Percentiles rank a stretch among this genome's conserved stretches.
These are phyloP conservation scores for Plasmodium gaboni DNA, from an alignment of 169 alveolate species.

Conservation along the genomic window DNA sequence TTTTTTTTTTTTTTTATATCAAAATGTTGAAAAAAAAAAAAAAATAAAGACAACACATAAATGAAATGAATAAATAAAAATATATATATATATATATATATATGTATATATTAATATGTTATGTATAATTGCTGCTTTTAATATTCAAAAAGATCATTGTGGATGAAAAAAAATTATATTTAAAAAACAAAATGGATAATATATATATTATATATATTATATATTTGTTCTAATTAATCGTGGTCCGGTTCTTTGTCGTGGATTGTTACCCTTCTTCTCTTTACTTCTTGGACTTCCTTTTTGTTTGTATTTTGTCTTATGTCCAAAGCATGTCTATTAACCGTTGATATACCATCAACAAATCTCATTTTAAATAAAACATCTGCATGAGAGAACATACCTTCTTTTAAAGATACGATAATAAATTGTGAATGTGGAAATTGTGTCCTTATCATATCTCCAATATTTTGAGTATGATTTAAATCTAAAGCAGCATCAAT, in stretches of 20 bases:
- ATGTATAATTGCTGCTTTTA: too few species aligned
- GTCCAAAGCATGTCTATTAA: conserved; percentile 81
- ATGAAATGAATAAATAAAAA: too few species aligned
- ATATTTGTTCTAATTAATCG: neutral
- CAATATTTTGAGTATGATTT: conserved; percentile 98
- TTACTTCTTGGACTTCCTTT: conserved; percentile 34
- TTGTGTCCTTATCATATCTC: conserved; percentile 97
- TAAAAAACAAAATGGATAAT: neutral
- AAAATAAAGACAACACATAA: too few species aligned
- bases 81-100: too few species aligned
- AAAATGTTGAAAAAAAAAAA: too few species aligned
- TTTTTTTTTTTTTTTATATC: too few species aligned
- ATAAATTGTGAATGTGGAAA: conserved; percentile 97
- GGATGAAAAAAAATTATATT: neutral
- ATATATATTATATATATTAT: neutral
- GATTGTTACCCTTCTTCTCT: conserved; percentile 57
- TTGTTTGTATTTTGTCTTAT: conserved; percentile 23
- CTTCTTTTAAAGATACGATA: conserved; percentile 97
- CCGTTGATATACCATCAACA: conserved; percentile 93
- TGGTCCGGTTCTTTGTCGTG: conserved; percentile 70
- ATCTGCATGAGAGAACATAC: conserved; percentile 98
- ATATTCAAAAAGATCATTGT: too few species aligned
- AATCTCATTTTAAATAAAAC: conserved; percentile 95
- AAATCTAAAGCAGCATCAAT: conserved; percentile 99
- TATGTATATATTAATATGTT: too few species aligned